Evolutionary conservation across 805 yeast species (phyloP).

Genomic region (Suhomyces canberraensis): DNA sequence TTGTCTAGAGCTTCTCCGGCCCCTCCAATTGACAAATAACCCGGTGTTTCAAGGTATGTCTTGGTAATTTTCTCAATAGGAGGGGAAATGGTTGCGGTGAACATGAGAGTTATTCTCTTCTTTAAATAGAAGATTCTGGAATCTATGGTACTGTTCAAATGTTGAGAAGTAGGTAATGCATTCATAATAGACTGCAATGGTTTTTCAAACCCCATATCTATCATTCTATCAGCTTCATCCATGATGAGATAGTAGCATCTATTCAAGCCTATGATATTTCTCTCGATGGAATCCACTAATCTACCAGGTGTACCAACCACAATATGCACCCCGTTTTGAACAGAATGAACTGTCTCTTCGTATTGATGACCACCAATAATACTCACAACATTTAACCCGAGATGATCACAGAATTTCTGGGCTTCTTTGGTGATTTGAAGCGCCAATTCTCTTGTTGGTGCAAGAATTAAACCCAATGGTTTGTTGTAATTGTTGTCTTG

Average conservation of each 20-base stretch:
- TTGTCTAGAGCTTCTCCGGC: constrained; percentile 63
- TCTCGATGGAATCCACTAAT: constrained; percentile 72
- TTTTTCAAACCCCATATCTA: constrained; percentile 89
- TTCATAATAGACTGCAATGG: constrained; percentile 63
- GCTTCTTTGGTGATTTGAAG: constrained; percentile 77
- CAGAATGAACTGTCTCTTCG: constrained; percentile 61
- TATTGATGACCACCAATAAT: constrained; percentile 90
- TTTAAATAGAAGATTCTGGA: constrained; percentile 33
- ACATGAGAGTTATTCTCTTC: constrained; percentile 75
- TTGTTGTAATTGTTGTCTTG: constrained; percentile 50
- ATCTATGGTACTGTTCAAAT: constrained; percentile 24
- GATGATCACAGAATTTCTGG: constrained; percentile 40
- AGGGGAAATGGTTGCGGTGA: constrained; percentile 88
- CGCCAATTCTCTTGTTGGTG: constrained; percentile 94
- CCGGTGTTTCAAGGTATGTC: constrained; percentile 61
- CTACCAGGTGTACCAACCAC: constrained; percentile 96
- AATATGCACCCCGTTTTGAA: constrained; percentile 67
- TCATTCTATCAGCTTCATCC: constrained; percentile 96
- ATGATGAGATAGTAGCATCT: constrained; percentile 68
- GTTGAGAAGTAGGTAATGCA: constrained; percentile 45
- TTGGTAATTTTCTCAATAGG: constrained; percentile 64
- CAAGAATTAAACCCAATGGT: constrained; percentile 77
- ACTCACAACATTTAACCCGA: constrained; percentile 51
- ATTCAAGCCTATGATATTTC: constrained; percentile 56
- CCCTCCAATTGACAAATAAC: constrained; percentile 63